Evolutionary conservation across 164 flowering plant species (phyloP), one percentile per base, ranked within the genome.

Genomic region (Houttuynia cordata): DNA sequence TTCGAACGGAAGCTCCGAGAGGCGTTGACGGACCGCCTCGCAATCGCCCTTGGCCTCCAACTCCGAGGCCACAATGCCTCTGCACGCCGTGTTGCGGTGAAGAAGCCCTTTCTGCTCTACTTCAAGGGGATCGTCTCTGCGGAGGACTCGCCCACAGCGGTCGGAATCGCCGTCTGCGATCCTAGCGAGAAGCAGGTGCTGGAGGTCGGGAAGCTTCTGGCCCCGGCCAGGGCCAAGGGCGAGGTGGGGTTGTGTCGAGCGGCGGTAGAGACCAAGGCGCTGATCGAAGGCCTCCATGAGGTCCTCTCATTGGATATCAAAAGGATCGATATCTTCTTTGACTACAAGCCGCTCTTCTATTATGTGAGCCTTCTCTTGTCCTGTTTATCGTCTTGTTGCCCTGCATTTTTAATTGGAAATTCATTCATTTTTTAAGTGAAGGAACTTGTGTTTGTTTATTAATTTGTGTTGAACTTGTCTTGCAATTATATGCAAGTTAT

Each of bases 81-180:
- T 8, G 37, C 37, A 30, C 57, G 25, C 25, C 10, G n/a, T 7
- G 22, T 1, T 7, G 64, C 6, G 37, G 37, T 30, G 37, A 6
- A 63, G 40, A 61, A 58, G 49, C 68, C 61, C 41, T 69, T 74
- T 58, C 78, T 71, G 64, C 39, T 86, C 41, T 91, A 86, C 68
- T 82, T 71, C 61, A 88, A 84, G 80, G 97, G 97, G 18, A 55
- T 87, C 70, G 73, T 77, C 59, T 75, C 80, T 49, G 76, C 76
- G 3, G 91, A 83, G 69, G 57, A 56, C 41, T 51, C 52, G 57
- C 12, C 65, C 13, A 21, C 74, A 45, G 71, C 62, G 10, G 56
- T 86, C 55, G 91, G 94, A 0, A 80, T 83, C 0, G 88, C 88
- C 5, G 74, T 91, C 58, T 88, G 90, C 60, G 90, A 88, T 65